Evolutionary conservation across 768 basidiomycete species (phyloP), one percentile per base, ranked within the genome.

Genomic region (Calocera viscosa): DNA sequence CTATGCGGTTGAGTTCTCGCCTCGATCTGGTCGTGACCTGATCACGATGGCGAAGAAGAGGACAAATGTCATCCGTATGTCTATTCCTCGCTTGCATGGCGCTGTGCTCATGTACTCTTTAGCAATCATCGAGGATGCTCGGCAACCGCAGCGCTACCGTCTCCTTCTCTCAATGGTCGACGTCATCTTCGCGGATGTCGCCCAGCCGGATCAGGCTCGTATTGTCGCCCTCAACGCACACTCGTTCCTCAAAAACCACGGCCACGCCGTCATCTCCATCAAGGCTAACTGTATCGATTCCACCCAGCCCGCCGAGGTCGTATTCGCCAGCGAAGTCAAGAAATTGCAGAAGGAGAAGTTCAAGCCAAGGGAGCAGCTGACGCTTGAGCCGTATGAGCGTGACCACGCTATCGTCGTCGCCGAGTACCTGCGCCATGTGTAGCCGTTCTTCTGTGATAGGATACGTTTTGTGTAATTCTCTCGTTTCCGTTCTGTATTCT

Each of bases 21-120:
- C 87, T 71, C 86, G 96, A 73, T 95, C 94, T 66, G 96, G 96
- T 38, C 91, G 96, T 78, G 96, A 99, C 79, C 79, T 98, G 69
- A 96, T 99, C 72, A 90, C 90, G 79, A 99, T 98, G 96, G 95
- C 96, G 35, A 97, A 98, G 80, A 97, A 96, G 80, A 84, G 96
- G 68, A 98, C 96, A 70, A 99, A 98, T 77, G 93, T 98, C 70
- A 95, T 98, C 73, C 96, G 93, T 95, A 78, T 67, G 90, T 82
- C 53, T 38, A 33, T 64, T n/a, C n/a, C 33, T 19, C 22, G 34
- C 28, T n/a, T n/a, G n/a, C n/a, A n/a, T n/a, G n/a, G n/a, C n/a
- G n/a, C n/a, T n/a, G n/a, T n/a, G n/a, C n/a, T n/a, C n/a, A n/a
- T n/a, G n/a, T n/a, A n/a, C n/a, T n/a, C n/a, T n/a, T n/a, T n/a